Evolutionary conservation across 768 basidiomycete species (phyloP).

Genomic region (Lactifluus pinguis): DNA sequence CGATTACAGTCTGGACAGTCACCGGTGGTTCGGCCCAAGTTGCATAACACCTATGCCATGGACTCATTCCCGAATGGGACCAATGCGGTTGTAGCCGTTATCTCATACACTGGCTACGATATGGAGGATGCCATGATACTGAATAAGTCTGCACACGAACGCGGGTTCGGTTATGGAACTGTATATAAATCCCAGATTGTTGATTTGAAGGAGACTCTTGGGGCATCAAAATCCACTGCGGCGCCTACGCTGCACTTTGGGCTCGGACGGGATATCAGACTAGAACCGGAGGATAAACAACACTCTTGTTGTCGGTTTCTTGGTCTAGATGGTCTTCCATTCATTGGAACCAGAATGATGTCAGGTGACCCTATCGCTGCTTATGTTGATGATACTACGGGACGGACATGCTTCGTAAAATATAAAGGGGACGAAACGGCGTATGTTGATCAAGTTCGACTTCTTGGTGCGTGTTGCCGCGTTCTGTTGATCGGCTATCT

Average conservation of each 20-base stretch:
- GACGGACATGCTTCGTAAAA: conserved; percentile 77
- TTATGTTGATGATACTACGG: conserved; percentile 79
- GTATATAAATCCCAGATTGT: conserved; percentile 92
- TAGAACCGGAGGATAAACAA: conserved; percentile 37
- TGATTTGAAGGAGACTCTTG: conserved; percentile 75
- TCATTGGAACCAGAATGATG: conserved; percentile 56
- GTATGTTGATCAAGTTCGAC: conserved; percentile 83
- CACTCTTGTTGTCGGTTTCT: conserved; percentile 45
- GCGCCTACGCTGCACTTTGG: conserved; percentile 84
- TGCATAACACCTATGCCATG: conserved; percentile 95
- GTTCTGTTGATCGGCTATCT: background rate
- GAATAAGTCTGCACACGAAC: conserved; percentile 97
- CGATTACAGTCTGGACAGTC: conserved; percentile 92
- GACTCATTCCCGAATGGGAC: conserved; percentile 98
- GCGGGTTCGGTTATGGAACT: conserved; percentile 94
- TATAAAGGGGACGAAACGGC: conserved; percentile 95
- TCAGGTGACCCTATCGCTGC: conserved; percentile 78
- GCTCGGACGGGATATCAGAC: conserved; percentile 63
- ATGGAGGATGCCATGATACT: conserved; percentile 99
- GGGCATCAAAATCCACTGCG: conserved; percentile 47
- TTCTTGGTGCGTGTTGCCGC: conserved; percentile 53
- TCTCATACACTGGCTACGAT: conserved; percentile 99
- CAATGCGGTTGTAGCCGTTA: conserved; percentile 98
- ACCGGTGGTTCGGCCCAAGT: conserved; percentile 83
- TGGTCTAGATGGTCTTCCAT: conserved; percentile 79